Conservation (phyloP, 2,329 filamentous ascomycete species). For the Periconia digitata region DNA sequence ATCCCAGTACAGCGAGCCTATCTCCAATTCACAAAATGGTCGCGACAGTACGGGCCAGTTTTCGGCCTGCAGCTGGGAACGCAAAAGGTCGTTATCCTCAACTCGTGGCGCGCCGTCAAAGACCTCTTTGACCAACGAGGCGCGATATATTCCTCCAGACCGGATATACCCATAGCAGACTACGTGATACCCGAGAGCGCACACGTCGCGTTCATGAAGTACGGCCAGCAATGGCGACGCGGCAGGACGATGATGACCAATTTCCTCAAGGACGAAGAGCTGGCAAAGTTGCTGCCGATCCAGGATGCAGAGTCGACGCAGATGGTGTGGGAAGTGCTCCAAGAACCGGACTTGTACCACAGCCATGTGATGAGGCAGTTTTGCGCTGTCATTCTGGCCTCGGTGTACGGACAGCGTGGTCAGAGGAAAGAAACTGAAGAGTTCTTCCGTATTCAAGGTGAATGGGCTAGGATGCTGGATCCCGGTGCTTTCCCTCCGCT, state of each 20-base stretch:
- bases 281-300: conserved; percentile 7
- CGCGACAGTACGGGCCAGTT: conserved; percentile 53
- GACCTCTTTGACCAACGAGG: conserved; percentile 56
- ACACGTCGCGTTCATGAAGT: conserved; percentile 22
- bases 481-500: conserved; percentile 7
- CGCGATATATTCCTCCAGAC: conserved; percentile 53
- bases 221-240: conserved; percentile 10
- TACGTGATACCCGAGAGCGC: background rate
- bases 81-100: conserved; percentile 52
- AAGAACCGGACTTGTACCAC: conserved; percentile 2
- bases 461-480: conserved; percentile 10
- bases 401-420: conserved; percentile 12
- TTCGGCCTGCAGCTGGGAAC: conserved; percentile 56
- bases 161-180: conserved; percentile 28
- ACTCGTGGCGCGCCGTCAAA: conserved; percentile 49
- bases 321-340: conserved; percentile 13
- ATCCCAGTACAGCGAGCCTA: conserved; percentile 49
- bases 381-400: conserved; percentile 9
- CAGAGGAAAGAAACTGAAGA: conserved; percentile 1
- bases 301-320: conserved; percentile 15
- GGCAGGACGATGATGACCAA: conserved; percentile 3
- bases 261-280: conserved; percentile 3
- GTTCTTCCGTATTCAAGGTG: conserved; percentile 11
- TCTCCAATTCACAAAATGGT: conserved; percentile 56
- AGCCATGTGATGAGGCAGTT: conserved; percentile 9